phyloP scores from a whole-genome alignment of 768 basidiomycete species.

The Nevesoporus exiguus region DNA sequence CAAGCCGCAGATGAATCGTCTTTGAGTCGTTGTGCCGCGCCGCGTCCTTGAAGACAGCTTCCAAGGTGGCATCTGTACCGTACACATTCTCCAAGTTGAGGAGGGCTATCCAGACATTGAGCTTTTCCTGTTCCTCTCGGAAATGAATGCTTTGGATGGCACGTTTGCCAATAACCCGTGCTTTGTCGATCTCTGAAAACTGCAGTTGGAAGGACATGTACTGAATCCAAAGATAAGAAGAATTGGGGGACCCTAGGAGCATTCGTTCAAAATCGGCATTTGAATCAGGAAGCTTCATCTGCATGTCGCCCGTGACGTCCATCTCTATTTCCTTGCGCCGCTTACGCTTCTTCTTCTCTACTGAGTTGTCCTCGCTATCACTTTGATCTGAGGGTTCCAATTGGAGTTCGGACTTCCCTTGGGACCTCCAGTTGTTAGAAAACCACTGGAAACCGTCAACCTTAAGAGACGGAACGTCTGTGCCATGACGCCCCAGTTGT shows the following conservation, averaged over 20 bases:
- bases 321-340: slow-evolving; percentile 70
- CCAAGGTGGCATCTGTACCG: slow-evolving; percentile 78
- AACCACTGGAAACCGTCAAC: slow-evolving; percentile 76
- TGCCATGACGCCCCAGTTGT: background rate
- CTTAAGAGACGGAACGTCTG: slow-evolving; percentile 39
- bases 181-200: slow-evolving; percentile 95
- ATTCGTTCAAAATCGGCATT: slow-evolving; percentile 93
- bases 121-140: slow-evolving; percentile 91
- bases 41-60: slow-evolving; percentile 86
- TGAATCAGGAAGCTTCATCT: slow-evolving; percentile 81
- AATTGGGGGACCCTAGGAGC: slow-evolving; percentile 91
- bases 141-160: slow-evolving; percentile 88
- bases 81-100: slow-evolving; percentile 94
- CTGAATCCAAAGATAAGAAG: slow-evolving; percentile 97
- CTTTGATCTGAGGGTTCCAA: slow-evolving; percentile 45
- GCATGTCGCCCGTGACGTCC: slow-evolving; percentile 86
- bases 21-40: slow-evolving; percentile 89
- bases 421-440: slow-evolving; percentile 33
- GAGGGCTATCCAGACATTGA: slow-evolving; percentile 97
- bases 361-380: slow-evolving; percentile 13
- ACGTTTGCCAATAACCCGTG: slow-evolving; percentile 79
- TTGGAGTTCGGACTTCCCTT: slow-evolving; percentile 35
- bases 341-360: slow-evolving; percentile 59
- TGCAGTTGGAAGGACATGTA: slow-evolving; percentile 99
- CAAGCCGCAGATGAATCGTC: slow-evolving; percentile 80